Evolutionary conservation across 495 filamentous ascomycete species (phyloP).

Genomic region (Opeltia flavorubescens): DNA sequence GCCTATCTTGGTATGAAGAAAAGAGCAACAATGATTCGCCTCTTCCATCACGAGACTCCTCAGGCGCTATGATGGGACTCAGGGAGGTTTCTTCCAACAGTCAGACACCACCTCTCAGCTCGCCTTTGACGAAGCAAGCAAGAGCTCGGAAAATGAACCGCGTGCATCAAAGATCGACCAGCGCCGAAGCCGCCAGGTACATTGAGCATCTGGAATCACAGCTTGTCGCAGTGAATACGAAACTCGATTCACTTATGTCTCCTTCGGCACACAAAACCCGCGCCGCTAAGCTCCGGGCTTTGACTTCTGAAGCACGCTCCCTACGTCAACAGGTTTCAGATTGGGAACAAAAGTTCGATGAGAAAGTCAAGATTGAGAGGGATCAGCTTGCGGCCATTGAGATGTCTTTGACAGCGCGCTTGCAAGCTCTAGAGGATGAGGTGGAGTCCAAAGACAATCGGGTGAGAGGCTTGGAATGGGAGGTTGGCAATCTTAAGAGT

Average conservation of each 20-base stretch:
- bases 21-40: conserved; percentile 11
- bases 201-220: conserved; percentile 37
- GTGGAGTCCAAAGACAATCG: conserved; percentile 18
- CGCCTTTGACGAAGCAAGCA: conserved; percentile 10
- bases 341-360: conserved; percentile 30
- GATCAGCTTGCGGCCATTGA: conserved; percentile 19
- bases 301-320: conserved; percentile 21
- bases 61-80: conserved; percentile 9
- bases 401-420: conserved; percentile 12
- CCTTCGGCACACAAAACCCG: conserved; percentile 22
- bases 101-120: conserved; percentile 15
- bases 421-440: conserved; percentile 18
- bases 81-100: conserved; percentile 12
- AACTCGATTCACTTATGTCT: conserved; percentile 24
- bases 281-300: conserved; percentile 22
- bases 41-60: not conserved
- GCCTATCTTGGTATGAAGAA: conserved; percentile 13
- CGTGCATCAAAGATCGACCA: conserved; percentile 11
- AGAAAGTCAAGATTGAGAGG: conserved; percentile 25
- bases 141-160: conserved; percentile 6
- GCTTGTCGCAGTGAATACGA: conserved; percentile 24
- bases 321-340: conserved; percentile 24
- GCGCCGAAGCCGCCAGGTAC: conserved; percentile 23
- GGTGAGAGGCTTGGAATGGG: conserved; percentile 19
- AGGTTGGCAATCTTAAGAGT: conserved; percentile 18